Base-by-base conservation (phyloP, 1,139 yeast species). In the Citeromyces hawaiiensis region DNA sequence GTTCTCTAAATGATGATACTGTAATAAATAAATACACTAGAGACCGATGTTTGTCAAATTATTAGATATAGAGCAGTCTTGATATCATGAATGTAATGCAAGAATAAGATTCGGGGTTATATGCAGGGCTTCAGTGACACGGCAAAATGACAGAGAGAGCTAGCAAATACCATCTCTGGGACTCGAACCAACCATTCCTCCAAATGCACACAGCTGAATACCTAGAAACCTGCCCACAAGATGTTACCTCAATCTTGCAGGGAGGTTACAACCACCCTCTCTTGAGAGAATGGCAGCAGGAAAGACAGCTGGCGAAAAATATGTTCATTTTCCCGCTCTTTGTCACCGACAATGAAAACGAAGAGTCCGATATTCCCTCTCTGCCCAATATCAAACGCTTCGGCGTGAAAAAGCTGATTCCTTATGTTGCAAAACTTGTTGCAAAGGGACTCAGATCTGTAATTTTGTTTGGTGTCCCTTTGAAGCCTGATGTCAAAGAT, bases 221-320 rank as follows among this genome's bases (percentile, higher is more conserved):
- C 53, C 63, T 81, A 42, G 72, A 73, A 16, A 60, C 66, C 1
- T 63, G 69, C 19, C 75, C 74, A 25, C 72, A 91, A 1, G 66
- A 69, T 35, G 73, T 83, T 45, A 70, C 87, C n/a, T 82, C 94
- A 5, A 66, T 91, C 37, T 69, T 91, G 39, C 91, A 91, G 47
- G 96, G 97, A 43, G 96, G 98, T 3, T 91, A 88, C 63, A 82
- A 83, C 60, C 95, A 88, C 53, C 94, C 96, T 2, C 66, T 91
- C 42, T 57, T 88, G 16, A 72, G 98, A 50, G 80, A 74, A 57
- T 91, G 98, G 98, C 98, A 91, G 59, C 72, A 71, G 48, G 87
- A 80, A 52, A 72, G 88, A 50, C 93, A 79, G 55, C 69, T 91
- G 44, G 70, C 82, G 35, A 93, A 91, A 61, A 73, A 72, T 54